A percentile compares a stretch with the other conserved stretches of the same genome.
Evolutionary conservation across 306 rosid species (phyloP).

Genomic region (Sesbania bispinosa): DNA sequence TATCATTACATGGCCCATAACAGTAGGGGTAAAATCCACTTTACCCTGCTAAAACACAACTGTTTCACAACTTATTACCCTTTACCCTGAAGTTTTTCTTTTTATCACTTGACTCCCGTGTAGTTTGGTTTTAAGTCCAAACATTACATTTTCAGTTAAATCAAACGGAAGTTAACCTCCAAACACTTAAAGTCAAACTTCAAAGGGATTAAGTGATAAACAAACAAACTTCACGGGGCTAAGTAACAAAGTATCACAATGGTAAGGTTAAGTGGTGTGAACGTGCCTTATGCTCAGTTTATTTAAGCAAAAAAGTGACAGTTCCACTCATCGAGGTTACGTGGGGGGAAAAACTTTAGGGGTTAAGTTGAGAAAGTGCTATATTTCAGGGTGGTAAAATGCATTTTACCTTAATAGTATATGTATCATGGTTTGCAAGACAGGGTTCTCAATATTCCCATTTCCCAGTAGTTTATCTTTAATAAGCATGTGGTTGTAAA

Average conservation of each 20-base stretch:
- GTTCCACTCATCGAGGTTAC: not conserved
- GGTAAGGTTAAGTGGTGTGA: not conserved
- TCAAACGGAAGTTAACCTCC: not conserved
- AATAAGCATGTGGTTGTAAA: not conserved
- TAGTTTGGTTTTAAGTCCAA: not conserved
- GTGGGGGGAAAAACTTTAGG: not conserved
- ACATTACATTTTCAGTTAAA: not conserved
- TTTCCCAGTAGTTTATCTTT: not conserved
- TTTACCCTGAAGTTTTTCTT: not conserved
- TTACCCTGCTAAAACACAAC: not conserved
- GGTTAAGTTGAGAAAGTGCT: not conserved
- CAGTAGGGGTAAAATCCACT: not conserved
- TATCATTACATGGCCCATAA: not conserved
- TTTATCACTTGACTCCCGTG: not conserved
- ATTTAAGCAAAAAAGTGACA: not conserved
- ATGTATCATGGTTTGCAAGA: not conserved
- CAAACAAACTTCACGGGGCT: not conserved
- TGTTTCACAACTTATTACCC: not conserved
- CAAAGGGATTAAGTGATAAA: not conserved
- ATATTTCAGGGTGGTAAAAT: not conserved
- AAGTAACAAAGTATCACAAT: not conserved
- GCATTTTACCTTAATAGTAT: not conserved
- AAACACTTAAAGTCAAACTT: not conserved
- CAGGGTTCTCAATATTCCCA: slow-evolving; percentile 6
- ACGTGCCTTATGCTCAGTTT: not conserved